Evolutionary conservation across 164 flowering plant genomes (phyloP).

Genomic region (Chimonanthus praecox): DNA sequence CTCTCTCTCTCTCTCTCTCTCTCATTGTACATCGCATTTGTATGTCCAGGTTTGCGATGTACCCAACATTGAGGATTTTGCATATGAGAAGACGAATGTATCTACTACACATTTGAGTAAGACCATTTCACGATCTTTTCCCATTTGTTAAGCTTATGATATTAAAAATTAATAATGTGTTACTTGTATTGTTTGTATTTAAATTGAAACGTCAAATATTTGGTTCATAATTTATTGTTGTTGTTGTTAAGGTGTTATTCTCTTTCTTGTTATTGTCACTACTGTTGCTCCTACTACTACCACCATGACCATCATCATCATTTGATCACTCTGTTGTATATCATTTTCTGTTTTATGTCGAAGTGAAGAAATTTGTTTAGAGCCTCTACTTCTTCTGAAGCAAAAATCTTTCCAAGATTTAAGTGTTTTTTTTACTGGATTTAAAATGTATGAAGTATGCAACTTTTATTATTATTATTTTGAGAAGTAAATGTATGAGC

Average conservation of each 20-base stretch:
- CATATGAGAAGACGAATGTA: conserved; percentile 32
- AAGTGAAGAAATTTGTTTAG: too few species aligned
- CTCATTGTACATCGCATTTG: neutral
- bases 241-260: neutral
- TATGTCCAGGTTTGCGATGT: conserved; percentile 35
- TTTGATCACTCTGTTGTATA: too few species aligned
- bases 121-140: conserved; percentile 4
- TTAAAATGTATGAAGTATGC: too few species aligned
- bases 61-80: conserved; percentile 85
- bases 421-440: too few species aligned
- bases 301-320: too few species aligned
- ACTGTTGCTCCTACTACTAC: neutral
- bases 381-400: too few species aligned
- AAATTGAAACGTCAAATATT: neutral
- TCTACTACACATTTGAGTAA: conserved; percentile 30
- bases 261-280: neutral
- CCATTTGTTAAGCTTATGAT: too few species aligned
- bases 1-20: neutral
- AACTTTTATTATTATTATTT: too few species aligned
- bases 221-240: neutral
- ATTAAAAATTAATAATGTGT: neutral
- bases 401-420: too few species aligned
- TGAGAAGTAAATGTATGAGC: too few species aligned
- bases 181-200: neutral
- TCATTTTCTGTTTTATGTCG: too few species aligned